A percentile compares a stretch with the other conserved stretches of the same genome.
Conservation (phyloP, 495 filamentous ascomycete genomes). For the Xylaria sp. region DNA sequence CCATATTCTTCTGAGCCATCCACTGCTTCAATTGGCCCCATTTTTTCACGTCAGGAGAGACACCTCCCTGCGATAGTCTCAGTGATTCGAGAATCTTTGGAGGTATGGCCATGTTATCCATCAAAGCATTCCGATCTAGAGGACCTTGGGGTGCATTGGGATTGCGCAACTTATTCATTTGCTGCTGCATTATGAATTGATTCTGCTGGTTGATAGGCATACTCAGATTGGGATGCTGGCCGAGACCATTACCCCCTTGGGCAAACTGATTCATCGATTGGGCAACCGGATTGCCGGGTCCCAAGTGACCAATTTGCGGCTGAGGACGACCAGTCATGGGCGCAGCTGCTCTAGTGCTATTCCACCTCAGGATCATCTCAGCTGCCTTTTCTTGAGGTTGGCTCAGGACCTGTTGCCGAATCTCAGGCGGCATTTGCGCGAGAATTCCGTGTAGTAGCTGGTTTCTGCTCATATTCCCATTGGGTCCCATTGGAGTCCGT, state of each 20-base stretch:
- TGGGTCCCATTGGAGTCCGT: conserved; percentile 36
- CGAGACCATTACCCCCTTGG: conserved; percentile 36
- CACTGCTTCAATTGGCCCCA: conserved; percentile 78
- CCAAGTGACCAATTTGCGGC: conserved; percentile 44
- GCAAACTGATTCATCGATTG: conserved; percentile 42
- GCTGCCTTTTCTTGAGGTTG: conserved; percentile 50
- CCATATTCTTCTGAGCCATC: conserved; percentile 56
- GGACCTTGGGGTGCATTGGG: conserved; percentile 30
- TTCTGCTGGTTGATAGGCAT: conserved; percentile 47
- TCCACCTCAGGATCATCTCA: conserved; percentile 52
- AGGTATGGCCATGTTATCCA: conserved; percentile 51
- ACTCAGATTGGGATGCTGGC: conserved; percentile 35
- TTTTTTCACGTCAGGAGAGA: conserved; percentile 66
- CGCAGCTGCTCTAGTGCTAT: conserved; percentile 29
- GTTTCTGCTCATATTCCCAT: conserved; percentile 41
- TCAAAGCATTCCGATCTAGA: conserved; percentile 33
- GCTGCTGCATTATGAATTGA: conserved; percentile 45
- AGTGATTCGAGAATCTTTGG: conserved; percentile 36
- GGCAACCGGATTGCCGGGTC: conserved; percentile 40
- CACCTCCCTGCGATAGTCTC: conserved; percentile 33
- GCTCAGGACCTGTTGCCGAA: conserved; percentile 36
- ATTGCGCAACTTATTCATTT: conserved; percentile 40
- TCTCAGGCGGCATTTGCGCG: conserved; percentile 41
- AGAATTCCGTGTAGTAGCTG: conserved; percentile 46
- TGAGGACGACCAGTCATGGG: conserved; percentile 40